Evolutionary conservation across 257 asterid genomes (phyloP), one percentile per base, ranked within the genome.

Genomic region (Petrea volubilis): DNA sequence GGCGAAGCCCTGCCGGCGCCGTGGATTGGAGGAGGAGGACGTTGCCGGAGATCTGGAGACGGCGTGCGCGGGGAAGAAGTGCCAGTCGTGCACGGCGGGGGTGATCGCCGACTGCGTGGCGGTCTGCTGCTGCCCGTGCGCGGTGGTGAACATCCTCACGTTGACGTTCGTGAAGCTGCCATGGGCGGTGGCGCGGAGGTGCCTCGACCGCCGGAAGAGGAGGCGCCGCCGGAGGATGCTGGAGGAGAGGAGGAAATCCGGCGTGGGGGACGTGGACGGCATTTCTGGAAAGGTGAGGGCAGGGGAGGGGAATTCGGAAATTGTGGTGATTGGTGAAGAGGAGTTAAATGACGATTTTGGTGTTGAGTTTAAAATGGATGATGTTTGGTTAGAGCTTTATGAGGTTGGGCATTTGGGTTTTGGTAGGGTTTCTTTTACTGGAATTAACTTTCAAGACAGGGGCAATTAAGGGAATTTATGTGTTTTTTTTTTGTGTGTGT

Each of bases 41-140:
- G 92, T 77, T 18, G 78, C 21, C 15, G 91, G 79, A 27, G 90
- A 77, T 65, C 60, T 65, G 64, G n/a, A n/a, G n/a, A 77, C 71
- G 15, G 74, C 82, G 50, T 90, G 98, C 82, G 84, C 94, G 15
- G 96, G 95, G 18, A 81, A 77, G 52, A 79, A 85, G 3, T 93
- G 97, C 78, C 82, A 83, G 65, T 87, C 97, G 72, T 93, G 97
- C 84, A 78, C 96, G 17, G 97, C 88, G 40, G 96, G 92, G 10
- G 82, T 84, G 71, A 85, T 93, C 73, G 97, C 97, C 14, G 98
- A 91, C 81, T 93, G 98, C 76, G 96, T 93, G 15, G 98, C 97
- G 31, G 86, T 93, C 2, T 91, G 97, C 73, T 93, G 97, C 78
- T 93, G 98, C 60, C 98, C 98, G 1, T 91, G 96, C 80, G 91